A percentile compares a stretch with the other conserved stretches of the same genome.
phyloP scores from a whole-genome alignment of 495 filamentous ascomycete species.

The Penicillium flavigenum region DNA sequence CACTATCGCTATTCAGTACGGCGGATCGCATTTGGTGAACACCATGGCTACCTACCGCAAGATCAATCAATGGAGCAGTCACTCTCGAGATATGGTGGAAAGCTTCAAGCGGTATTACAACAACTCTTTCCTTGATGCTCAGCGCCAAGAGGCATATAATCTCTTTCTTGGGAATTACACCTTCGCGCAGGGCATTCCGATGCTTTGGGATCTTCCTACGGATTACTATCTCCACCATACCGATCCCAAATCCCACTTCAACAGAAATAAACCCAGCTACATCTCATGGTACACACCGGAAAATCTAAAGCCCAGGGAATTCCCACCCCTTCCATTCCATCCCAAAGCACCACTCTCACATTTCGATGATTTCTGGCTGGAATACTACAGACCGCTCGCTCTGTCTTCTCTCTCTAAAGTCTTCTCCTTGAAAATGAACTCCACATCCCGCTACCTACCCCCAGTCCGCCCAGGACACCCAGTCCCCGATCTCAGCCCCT shows the following conservation, averaged over 20 bases:
- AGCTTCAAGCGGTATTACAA: constrained; percentile 99
- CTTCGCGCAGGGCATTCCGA: constrained; percentile 83
- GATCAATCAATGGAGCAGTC: constrained; percentile 97
- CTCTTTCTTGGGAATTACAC: constrained; percentile 97
- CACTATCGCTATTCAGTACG: constrained; percentile 96
- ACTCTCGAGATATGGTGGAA: constrained; percentile 97
- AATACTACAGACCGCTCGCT: constrained; percentile 87
- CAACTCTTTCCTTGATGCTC: constrained; percentile 94
- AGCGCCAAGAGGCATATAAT: constrained; percentile 97
- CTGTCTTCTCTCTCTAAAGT: constrained; percentile 85
- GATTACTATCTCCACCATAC: constrained; percentile 97
- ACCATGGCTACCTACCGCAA: constrained; percentile 99
- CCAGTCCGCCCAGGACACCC: constrained; percentile 63
- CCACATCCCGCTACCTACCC: constrained; percentile 75
- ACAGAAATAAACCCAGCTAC: constrained; percentile 64
- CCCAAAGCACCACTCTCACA: constrained; percentile 59
- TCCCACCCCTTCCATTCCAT: constrained; percentile 52
- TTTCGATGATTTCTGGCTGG: constrained; percentile 97
- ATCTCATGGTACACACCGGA: constrained; percentile 86
- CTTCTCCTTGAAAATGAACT: constrained; percentile 88
- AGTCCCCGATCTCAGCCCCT: constrained; percentile 76
- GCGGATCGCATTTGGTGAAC: constrained; percentile 95
- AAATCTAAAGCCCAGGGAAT: constrained; percentile 59
- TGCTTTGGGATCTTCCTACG: constrained; percentile 94
- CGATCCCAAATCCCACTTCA: constrained; percentile 70